Base-by-base conservation (phyloP, 805 yeast genomes). In the Metschnikowia similis region DNA sequence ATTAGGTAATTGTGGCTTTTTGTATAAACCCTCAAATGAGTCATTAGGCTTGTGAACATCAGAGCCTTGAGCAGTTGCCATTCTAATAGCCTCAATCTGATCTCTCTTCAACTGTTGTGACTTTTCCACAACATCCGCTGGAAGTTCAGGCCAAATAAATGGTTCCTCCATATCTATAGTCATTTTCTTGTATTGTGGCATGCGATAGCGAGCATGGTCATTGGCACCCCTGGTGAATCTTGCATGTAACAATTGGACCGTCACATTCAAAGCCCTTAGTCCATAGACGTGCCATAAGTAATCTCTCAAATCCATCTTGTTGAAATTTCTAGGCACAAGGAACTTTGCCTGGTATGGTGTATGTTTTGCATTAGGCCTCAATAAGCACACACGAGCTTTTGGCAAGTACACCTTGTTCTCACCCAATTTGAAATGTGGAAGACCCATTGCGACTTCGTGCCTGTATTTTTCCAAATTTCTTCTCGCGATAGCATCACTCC, bases 321-420 rank as follows among this genome's bases (percentile, higher is more conserved):
- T 94, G 77, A 94, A 91, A 48, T 88, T 82, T 63, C 87, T 82
- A 13, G 99, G 99, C 16, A 95, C 99, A 56, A 88, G 82, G 69
- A 94, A 94, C 66, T 89, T 90, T 45, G 98, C 98, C 69, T 90
- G 97, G 71, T 87, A 91, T 43, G 99, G 99, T 0, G 97, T 87
- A 69, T 89, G 96, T 63, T 88, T 88, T n/a, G 98, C 97, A 62
- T 87, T 87, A 39, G 97, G 96, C 64, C 96, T 80, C 54, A 94
- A 71, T 31, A 92, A 74, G 45, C 87, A 81, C 35, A 92, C 75
- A 54, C 92, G 76, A 1, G 95, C 96, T 54, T 83, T 82, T 31
- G 99, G 99, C 66, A 92, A 87, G 65, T 82, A 91, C 8, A 87
- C 74, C 55, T 86, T 75, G 56, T 79, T 82, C 6, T 81, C 84